A percentile compares a stretch with the other conserved stretches of the same genome.
Evolutionary conservation across 2,329 filamentous ascomycete species (phyloP).

Genomic region (Grosmannia serpens): DNA sequence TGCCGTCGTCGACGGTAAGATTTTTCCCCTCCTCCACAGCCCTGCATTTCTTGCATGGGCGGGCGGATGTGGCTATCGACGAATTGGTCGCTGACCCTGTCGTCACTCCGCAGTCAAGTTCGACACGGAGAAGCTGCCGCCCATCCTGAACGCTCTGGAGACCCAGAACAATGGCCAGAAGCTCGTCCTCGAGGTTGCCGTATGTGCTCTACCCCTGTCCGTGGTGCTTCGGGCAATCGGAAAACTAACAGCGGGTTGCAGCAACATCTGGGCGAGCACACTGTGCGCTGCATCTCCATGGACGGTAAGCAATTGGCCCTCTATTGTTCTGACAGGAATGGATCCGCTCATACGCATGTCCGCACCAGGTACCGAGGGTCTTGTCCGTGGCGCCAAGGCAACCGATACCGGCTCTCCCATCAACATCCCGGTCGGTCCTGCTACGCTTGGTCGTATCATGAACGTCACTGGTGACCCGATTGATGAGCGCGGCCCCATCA

Average conservation of each 20-base stretch:
- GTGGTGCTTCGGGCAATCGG: conserved; percentile 17
- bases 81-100: conserved; percentile 16
- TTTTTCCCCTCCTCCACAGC: conserved; percentile 14
- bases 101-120: conserved; percentile 67
- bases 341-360: not conserved
- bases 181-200: conserved; percentile 91
- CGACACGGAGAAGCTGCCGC: conserved; percentile 80
- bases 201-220: conserved; percentile 35
- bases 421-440: conserved; percentile 87
- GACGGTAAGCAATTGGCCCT: conserved; percentile 61
- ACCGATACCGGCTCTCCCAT: conserved; percentile 89
- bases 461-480: conserved; percentile 99
- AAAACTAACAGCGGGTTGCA: conserved; percentile 24
- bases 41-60: not conserved
- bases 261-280: conserved; percentile 99
- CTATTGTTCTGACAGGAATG: not conserved
- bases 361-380: conserved; percentile 89
- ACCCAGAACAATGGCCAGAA: conserved; percentile 87
- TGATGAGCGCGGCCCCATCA: conserved; percentile 98
- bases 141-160: conserved; percentile 94
- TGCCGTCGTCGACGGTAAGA: conserved; percentile 94
- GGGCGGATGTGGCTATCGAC: not conserved
- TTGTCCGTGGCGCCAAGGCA: conserved; percentile 80
- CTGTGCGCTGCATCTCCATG: conserved; percentile 99
- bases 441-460: conserved; percentile 96